These are phyloP conservation scores for Tulasnella calospora DNA, from an alignment of 768 basidiomycete species.

Conservation along the genomic window DNA sequence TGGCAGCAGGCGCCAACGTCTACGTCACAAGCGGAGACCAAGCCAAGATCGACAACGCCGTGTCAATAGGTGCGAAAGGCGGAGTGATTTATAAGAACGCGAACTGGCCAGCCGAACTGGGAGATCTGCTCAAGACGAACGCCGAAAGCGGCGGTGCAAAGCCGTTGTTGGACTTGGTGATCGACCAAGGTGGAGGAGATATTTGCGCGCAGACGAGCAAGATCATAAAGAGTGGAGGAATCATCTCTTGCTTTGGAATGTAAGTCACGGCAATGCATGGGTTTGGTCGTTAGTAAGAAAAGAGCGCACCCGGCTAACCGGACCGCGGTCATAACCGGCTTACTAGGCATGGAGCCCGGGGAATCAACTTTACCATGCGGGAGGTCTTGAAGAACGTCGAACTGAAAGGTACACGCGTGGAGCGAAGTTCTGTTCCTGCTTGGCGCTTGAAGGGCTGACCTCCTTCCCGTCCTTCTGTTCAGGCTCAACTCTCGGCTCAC, in stretches of 20 bases:
- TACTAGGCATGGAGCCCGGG: slow-evolving; percentile 55
- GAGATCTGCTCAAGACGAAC: slow-evolving; percentile 40
- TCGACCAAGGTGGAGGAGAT: slow-evolving; percentile 67
- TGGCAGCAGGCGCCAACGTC: slow-evolving; percentile 72
- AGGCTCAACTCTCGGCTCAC: slow-evolving; percentile 86
- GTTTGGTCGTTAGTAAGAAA: neutral
- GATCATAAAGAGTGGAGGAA: slow-evolving; percentile 53
- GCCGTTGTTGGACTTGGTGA: slow-evolving; percentile 50
- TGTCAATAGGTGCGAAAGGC: slow-evolving; percentile 65
- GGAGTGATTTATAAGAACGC: slow-evolving; percentile 68
- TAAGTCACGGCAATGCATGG: slow-evolving; percentile 34
- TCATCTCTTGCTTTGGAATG: slow-evolving; percentile 65
- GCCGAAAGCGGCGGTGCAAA: slow-evolving; percentile 13
- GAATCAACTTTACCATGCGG: slow-evolving; percentile 67
- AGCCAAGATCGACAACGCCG: slow-evolving; percentile 64
- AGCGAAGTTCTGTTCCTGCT: neutral
- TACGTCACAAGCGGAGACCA: slow-evolving; percentile 71
- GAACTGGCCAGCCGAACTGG: slow-evolving; percentile 52
- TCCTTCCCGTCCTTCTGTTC: neutral
- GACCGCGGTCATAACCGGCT: neutral
- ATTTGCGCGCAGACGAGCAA: slow-evolving; percentile 50
- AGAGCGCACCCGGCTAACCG: neutral
- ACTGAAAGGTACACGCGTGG: slow-evolving; percentile 51
- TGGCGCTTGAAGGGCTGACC: neutral
- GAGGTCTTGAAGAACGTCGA: slow-evolving; percentile 71